Base-by-base conservation (phyloP, 2,329 filamentous ascomycete genomes). In the Fusarium redolens region DNA sequence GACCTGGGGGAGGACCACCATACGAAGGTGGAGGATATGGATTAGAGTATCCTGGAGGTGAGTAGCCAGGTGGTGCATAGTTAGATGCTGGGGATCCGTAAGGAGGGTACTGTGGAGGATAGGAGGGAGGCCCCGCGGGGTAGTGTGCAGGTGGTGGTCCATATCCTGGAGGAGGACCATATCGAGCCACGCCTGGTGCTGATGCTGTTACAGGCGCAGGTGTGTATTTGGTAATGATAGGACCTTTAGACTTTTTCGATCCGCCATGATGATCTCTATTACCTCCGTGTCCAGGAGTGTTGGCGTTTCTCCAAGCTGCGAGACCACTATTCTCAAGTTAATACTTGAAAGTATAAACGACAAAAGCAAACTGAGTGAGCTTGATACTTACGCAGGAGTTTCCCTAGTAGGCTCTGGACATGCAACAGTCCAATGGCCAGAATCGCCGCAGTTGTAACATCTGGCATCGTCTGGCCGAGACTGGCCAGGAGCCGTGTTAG, bases 361-460 rank as follows among this genome's bases (percentile, higher is more conserved):
- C 25, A 22, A 22, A 59, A 38, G 22, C 45, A 50, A 56, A 55
- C 35, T 55, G 18, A 22, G 20, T 22, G 28, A 30, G 38, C 14
- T 31, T 38, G 45, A 13, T 22, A 85, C 87, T 86, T 83, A 89
- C 87, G 83, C 85, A 71, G 85, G 85, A 50, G 83, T 82, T 71
- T 81, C 78, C 68, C 86, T 81, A 30, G 85, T 86, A 28, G 85
- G 83, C 66, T 88, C 84, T 12, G 86, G 87, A 75, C 87, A 90
- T 55, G 86, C 86, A 58, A 88, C 80, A 17, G 86, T 81, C 82
- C 86, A 89, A 75, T 90, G 88, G 7, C 85, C 85, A 35, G 80
- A 78, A 52, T 79, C 77, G 58, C 86, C 86, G 73, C 88, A 90
- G 75, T 88, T 89, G 77, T 88, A 89, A 78, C 88, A 90, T 70